These are phyloP conservation scores for Torulaspora quercuum DNA, from an alignment of 805 yeast genomes.

Conservation along the genomic window DNA sequence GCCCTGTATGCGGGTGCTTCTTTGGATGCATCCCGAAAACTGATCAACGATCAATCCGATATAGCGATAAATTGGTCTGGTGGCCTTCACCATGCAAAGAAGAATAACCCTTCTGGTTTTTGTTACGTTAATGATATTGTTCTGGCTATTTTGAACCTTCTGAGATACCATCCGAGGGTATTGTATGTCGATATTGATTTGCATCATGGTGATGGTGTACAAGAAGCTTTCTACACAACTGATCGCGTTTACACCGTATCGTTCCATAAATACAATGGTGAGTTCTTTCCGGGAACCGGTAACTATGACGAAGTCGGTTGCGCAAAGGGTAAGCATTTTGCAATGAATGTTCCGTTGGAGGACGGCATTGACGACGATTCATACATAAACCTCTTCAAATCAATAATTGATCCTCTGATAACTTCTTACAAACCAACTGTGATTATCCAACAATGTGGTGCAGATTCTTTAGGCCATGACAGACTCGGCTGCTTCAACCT, in stretches of 20 bases:
- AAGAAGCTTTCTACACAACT: conserved; percentile 88
- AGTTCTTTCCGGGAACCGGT: conserved; percentile 92
- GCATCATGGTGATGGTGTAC: conserved; percentile 95
- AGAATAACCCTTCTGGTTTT: conserved; percentile 85
- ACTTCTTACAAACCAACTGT: conserved; percentile 89
- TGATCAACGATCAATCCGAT: conserved; percentile 79
- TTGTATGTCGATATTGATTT: conserved; percentile 85
- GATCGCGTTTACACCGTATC: conserved; percentile 89
- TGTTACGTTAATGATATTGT: conserved; percentile 91
- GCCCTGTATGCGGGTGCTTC: conserved; percentile 86
- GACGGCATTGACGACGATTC: conserved; percentile 91
- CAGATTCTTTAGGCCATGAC: conserved; percentile 95
- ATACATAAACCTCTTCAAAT: conserved; percentile 47
- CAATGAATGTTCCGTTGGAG: conserved; percentile 80
- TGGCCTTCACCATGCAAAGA: conserved; percentile 90
- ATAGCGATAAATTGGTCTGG: conserved; percentile 93
- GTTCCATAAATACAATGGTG: conserved; percentile 85
- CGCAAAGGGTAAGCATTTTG: conserved; percentile 76
- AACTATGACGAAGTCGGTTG: conserved; percentile 80
- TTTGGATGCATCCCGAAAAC: conserved; percentile 82
- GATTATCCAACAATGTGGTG: conserved; percentile 97
- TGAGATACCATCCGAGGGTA: conserved; percentile 81
- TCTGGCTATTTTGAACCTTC: conserved; percentile 70
- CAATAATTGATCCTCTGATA: conserved; percentile 86
- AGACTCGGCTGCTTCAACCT: conserved; percentile 93